These are phyloP conservation scores for Barnettozyma populi DNA, from an alignment of 805 yeast genomes.

Conservation along the genomic window DNA sequence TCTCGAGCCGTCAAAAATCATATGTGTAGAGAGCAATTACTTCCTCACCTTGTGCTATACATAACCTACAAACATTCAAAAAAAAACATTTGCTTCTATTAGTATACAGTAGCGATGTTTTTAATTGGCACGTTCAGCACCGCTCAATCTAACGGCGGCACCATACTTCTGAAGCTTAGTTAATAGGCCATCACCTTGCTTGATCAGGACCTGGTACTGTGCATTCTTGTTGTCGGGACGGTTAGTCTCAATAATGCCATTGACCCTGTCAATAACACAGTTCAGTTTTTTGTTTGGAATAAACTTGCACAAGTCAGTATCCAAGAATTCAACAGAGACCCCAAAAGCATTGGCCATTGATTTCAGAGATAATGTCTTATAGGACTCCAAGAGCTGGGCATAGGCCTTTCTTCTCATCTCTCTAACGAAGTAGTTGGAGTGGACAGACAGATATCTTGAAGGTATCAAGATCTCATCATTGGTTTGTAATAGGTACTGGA, in stretches of 20 bases:
- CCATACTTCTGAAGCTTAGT: constrained; percentile 96
- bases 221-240: constrained; percentile 95
- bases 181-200: constrained; percentile 86
- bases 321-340: constrained; percentile 82
- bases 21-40: constrained; percentile 26
- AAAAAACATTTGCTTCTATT: constrained; percentile 11
- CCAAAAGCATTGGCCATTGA: constrained; percentile 95
- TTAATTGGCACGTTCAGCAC: constrained; percentile 62
- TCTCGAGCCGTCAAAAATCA: constrained; percentile 44
- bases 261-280: constrained; percentile 93
- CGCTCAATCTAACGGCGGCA: constrained; percentile 93
- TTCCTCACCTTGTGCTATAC: background rate
- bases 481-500: constrained; percentile 71
- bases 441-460: constrained; percentile 64
- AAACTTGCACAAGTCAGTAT: constrained; percentile 79
- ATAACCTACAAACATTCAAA: background rate
- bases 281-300: constrained; percentile 91
- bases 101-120: constrained; percentile 23
- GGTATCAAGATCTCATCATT: constrained; percentile 65
- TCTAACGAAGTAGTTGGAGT: constrained; percentile 78
- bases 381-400: constrained; percentile 88
- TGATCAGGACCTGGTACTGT: constrained; percentile 82
- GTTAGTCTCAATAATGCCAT: constrained; percentile 92
- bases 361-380: constrained; percentile 80
- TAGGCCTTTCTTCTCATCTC: constrained; percentile 95